These are phyloP conservation scores for Leccinum boreale DNA, from an alignment of 768 basidiomycete genomes.

Conservation along the genomic window DNA sequence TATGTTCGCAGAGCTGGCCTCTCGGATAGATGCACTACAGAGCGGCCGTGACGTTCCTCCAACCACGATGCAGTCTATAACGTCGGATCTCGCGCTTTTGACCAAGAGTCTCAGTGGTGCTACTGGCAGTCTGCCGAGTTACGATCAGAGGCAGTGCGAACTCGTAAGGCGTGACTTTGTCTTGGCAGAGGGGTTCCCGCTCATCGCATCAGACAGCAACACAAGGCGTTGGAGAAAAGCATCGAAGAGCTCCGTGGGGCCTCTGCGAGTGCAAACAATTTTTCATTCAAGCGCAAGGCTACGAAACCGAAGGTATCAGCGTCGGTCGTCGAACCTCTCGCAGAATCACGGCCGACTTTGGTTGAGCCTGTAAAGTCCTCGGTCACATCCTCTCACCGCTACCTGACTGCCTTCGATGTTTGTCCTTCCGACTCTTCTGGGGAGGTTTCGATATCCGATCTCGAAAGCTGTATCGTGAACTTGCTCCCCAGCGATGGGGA, in stretches of 20 bases:
- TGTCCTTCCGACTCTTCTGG: constrained; percentile 37
- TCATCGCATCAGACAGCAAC: constrained; percentile 47
- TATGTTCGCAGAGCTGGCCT: constrained; percentile 42
- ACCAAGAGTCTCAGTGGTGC: constrained; percentile 64
- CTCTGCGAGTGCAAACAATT: constrained; percentile 53
- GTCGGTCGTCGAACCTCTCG: not conserved
- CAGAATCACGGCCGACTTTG: not conserved
- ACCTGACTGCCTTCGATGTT: constrained; percentile 38
- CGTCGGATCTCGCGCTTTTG: constrained; percentile 52
- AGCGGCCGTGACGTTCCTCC: constrained; percentile 23
- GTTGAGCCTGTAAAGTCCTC: constrained; percentile 38
- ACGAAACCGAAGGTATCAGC: constrained; percentile 18
- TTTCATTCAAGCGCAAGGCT: constrained; percentile 58
- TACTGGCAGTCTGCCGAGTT: constrained; percentile 60
- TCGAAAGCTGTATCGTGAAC: constrained; percentile 71
- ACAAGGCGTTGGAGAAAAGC: constrained; percentile 56
- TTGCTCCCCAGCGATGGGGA: constrained; percentile 36
- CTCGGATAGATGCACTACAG: constrained; percentile 43
- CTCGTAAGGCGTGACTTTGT: constrained; percentile 41
- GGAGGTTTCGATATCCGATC: constrained; percentile 61
- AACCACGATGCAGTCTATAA: constrained; percentile 42
- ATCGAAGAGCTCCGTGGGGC: constrained; percentile 50
- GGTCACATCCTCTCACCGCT: constrained; percentile 41
- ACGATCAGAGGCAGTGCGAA: constrained; percentile 74
- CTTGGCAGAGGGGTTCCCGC: not conserved